Evolutionary conservation across 768 basidiomycete species (phyloP).

Genomic region (Mycena haematopus): DNA sequence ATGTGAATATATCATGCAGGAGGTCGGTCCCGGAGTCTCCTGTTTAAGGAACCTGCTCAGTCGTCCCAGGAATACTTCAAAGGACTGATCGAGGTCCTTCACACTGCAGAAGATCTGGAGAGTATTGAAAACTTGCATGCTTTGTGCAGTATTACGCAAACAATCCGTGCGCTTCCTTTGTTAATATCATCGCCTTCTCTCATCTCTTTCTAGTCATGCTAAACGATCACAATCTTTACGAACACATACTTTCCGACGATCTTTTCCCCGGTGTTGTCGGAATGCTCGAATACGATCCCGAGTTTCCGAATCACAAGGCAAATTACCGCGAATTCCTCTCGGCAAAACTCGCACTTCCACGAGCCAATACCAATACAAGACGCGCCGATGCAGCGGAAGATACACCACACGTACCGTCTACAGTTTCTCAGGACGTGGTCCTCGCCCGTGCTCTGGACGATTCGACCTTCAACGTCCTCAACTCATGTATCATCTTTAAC

Average conservation of each 20-base stretch:
- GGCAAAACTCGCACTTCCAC: conserved; percentile 82
- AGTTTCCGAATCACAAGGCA: conserved; percentile 95
- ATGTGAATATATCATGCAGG: conserved; percentile 86
- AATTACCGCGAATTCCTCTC: conserved; percentile 94
- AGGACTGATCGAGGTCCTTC: conserved; percentile 81
- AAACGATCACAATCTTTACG: conserved; percentile 94
- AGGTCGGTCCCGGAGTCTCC: conserved; percentile 57
- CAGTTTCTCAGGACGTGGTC: conserved; percentile 97
- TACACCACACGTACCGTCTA: conserved; percentile 96
- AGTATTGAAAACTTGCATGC: conserved; percentile 89
- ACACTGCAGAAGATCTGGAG: conserved; percentile 92
- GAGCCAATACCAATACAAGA: conserved; percentile 89
- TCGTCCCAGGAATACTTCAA: conserved; percentile 84
- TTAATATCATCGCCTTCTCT: conserved; percentile 26
- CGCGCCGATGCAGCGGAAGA: conserved; percentile 76
- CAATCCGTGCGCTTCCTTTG: conserved; percentile 70
- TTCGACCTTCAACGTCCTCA: conserved; percentile 95
- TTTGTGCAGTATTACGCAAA: conserved; percentile 91
- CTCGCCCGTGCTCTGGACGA: conserved; percentile 95
- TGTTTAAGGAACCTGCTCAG: conserved; percentile 14
- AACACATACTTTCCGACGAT: conserved; percentile 93
- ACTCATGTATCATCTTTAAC: conserved; percentile 97
- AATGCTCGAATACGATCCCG: conserved; percentile 98
- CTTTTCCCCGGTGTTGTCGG: conserved; percentile 92
- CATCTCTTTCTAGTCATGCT: conserved; percentile 72